These are phyloP conservation scores for Nemania sp. DNA, from an alignment of 2,329 filamentous ascomycete species.

Conservation along the genomic window DNA sequence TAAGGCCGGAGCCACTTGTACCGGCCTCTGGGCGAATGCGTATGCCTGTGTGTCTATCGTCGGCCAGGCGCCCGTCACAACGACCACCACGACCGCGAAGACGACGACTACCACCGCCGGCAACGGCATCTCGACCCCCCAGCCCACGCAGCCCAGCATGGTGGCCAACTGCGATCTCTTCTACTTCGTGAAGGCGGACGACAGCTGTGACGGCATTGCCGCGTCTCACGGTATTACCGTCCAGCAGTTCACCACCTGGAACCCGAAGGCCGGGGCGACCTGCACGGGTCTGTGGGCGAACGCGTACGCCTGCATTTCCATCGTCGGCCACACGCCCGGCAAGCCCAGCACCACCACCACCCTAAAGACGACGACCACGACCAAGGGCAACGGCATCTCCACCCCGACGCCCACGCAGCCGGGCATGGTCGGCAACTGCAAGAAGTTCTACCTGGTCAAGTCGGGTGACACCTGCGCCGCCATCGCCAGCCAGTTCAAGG, in stretches of 20 bases:
- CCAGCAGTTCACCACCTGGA: constrained; percentile 27
- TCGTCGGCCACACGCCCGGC: background rate
- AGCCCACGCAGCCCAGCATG: constrained; percentile 7
- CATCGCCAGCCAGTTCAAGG: background rate
- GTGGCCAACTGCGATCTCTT: constrained; percentile 20
- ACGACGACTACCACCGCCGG: background rate
- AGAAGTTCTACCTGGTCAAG: constrained; percentile 1
- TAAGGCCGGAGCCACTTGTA: background rate
- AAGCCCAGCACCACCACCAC: constrained; percentile 2
- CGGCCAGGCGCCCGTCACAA: background rate
- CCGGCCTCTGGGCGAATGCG: constrained; percentile 4
- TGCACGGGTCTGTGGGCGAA: constrained; percentile 7
- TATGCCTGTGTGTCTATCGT: constrained; percentile 5
- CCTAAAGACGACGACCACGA: background rate
- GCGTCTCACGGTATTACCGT: constrained; percentile 24
- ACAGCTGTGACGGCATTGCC: constrained; percentile 26
- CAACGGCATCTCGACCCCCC: constrained; percentile 14
- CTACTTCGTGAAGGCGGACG: constrained; percentile 20
- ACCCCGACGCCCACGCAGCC: constrained; percentile 6
- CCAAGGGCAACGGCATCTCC: background rate
- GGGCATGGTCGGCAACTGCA: constrained; percentile 8
- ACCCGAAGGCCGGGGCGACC: constrained; percentile 11
- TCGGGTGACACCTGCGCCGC: background rate
- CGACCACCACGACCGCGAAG: background rate
- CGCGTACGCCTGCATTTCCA: constrained; percentile 6